Evolutionary conservation across 129 eudicot species (phyloP), one percentile per base, ranked within the genome.

Genomic region (Tagetes erecta): DNA sequence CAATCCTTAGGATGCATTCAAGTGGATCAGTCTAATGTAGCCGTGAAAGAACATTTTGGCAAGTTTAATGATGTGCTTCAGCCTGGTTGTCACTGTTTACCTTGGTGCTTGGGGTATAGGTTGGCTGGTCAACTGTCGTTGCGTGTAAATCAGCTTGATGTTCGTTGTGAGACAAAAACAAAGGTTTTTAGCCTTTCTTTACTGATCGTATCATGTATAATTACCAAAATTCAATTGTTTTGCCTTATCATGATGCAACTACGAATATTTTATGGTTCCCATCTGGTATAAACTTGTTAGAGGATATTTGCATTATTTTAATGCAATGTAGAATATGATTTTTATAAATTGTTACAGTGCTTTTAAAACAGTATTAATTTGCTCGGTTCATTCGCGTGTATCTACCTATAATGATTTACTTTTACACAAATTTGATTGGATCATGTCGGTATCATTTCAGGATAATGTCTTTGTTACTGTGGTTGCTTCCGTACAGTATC

Each of bases 141-240:
- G 39, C 96, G 96, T 74, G 80, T 89, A 49, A 83, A 84, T 79
- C 96, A 89, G 78, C 80, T 89, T 67, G 87, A 89, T 80, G 96
- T 89, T 78, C 89, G 87, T 9, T 89, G 91, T 42, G 96, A 89
- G 52, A 89, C 96, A n/a, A 89, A 89, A 67, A 89, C 96, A 56
- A 89, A 89, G 96, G 96, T 86, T 30, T 73, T 64, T 38, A 13
- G 9, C 72, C 38, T 62, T 47, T 52, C 2, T 78, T 65, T 6
- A 49, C 37, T 41, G 10, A 72, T 52, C 53, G 9, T 62, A 46
- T 39, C 40, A 53, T 14, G 60, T 57, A 71, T 42, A 57, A 39
- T 55, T 31, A 6, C 20, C 6, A 38, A 20, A 27, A 39, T 35
- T 67, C 67, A 13, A 39, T 44, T 51, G 33, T 52, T 7, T 75